These are phyloP conservation scores for Fusarium lyarnte DNA, from an alignment of 2,329 filamentous ascomycete genomes.

Conservation along the genomic window DNA sequence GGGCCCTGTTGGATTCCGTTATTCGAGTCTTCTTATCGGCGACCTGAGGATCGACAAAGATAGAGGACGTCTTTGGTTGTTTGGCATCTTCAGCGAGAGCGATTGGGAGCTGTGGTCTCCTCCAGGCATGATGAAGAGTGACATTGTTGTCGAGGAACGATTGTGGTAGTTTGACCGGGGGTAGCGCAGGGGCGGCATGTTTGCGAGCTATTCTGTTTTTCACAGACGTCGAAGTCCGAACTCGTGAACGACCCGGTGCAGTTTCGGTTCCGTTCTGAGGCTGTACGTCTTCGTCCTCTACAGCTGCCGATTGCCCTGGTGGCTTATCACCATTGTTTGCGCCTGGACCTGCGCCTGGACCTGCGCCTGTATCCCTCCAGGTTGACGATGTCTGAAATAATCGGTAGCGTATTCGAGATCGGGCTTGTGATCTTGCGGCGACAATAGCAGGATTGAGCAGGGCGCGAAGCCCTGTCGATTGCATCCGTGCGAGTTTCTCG, in stretches of 20 bases:
- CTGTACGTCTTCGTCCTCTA: slow-evolving; percentile 44
- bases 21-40: slow-evolving; percentile 35
- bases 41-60: slow-evolving; percentile 41
- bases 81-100: slow-evolving; percentile 48
- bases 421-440: slow-evolving; percentile 38
- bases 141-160: slow-evolving; percentile 67
- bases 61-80: slow-evolving; percentile 45
- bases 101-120: slow-evolving; percentile 44
- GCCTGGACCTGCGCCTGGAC: slow-evolving; percentile 27
- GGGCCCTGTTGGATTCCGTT: slow-evolving; percentile 37
- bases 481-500: slow-evolving; percentile 46
- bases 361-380: slow-evolving; percentile 30
- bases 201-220: slow-evolving; percentile 48
- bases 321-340: slow-evolving; percentile 44
- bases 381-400: slow-evolving; percentile 36
- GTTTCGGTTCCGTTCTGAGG: slow-evolving; percentile 43
- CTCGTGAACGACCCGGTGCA: slow-evolving; percentile 41
- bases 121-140: slow-evolving; percentile 37
- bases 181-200: slow-evolving; percentile 53
- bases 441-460: slow-evolving; percentile 42
- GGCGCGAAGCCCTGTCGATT: slow-evolving; percentile 45
- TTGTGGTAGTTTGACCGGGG: slow-evolving; percentile 64
- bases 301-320: slow-evolving; percentile 37
- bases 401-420: slow-evolving; percentile 30
- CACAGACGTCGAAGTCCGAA: slow-evolving; percentile 38